Evolutionary conservation across 2,329 filamentous ascomycete genomes (phyloP).

Genomic region (Fusarium begoniae): DNA sequence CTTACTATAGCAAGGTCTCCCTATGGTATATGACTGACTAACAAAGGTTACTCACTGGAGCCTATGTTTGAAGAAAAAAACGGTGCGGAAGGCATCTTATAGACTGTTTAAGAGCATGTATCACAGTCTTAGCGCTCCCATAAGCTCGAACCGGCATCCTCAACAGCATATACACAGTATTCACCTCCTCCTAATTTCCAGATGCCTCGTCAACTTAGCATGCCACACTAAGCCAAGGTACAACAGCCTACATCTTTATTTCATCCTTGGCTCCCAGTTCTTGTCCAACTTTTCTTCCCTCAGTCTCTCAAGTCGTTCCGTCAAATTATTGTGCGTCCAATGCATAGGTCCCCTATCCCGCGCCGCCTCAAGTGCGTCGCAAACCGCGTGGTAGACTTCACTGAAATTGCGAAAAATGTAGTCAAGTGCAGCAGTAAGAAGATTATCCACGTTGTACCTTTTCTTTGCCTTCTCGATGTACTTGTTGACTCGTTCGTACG

Average conservation of each 20-base stretch:
- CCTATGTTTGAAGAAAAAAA: slow-evolving; percentile 2
- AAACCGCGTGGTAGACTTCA: slow-evolving; percentile 29
- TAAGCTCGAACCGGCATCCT: not conserved
- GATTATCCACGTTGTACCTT: slow-evolving; percentile 32
- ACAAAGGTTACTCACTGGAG: not conserved
- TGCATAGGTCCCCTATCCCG: slow-evolving; percentile 24
- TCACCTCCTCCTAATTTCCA: not conserved
- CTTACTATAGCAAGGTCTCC: too few relatives aligned
- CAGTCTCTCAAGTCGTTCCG: slow-evolving; percentile 33
- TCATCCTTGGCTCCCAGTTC: slow-evolving; percentile 8
- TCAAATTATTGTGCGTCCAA: slow-evolving; percentile 34
- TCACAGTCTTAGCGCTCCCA: not conserved
- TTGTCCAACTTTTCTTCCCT: slow-evolving; percentile 9
- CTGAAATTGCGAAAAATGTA: slow-evolving; percentile 38
- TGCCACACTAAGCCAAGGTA: not conserved
- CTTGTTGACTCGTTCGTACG: slow-evolving; percentile 34
- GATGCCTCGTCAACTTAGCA: not conserved
- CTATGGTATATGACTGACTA: too few relatives aligned
- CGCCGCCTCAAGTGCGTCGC: slow-evolving; percentile 33
- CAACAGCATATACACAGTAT: not conserved
- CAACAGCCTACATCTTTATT: not conserved
- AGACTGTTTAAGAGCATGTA: not conserved
- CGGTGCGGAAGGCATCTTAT: not conserved
- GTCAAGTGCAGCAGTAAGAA: slow-evolving; percentile 33
- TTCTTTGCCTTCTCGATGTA: slow-evolving; percentile 30